A percentile compares a stretch with the other conserved stretches of the same genome.
Evolutionary conservation across 805 yeast genomes (phyloP).

Genomic region (Metschnikowia cerradonensis): DNA sequence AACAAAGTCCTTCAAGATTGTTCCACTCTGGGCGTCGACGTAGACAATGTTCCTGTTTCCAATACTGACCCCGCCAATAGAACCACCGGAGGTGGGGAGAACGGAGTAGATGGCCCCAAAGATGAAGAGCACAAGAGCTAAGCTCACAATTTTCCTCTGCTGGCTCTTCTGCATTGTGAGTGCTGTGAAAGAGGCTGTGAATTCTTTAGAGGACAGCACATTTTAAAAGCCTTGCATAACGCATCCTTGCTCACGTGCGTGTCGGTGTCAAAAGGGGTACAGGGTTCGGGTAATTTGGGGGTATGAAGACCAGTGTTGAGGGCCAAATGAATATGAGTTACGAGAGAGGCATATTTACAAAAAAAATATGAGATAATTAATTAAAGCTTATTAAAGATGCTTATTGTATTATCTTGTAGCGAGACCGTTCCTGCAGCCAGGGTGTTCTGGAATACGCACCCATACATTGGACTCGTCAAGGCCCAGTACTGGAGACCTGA

Average conservation of each 20-base stretch:
- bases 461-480: no score
- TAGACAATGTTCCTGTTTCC: slow-evolving; percentile 12
- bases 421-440: no score
- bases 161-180: slow-evolving; percentile 1
- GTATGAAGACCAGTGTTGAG: no score
- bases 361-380: no score
- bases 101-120: slow-evolving; percentile 1
- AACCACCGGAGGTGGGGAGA: not conserved
- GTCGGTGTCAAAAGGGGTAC: not conserved
- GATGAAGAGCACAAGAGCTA: slow-evolving; percentile 5
- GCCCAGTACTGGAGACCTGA: no score
- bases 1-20: slow-evolving; percentile 7
- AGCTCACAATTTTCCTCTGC: slow-evolving; percentile 3
- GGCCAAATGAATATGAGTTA: not conserved
- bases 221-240: not conserved
- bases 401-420: no score
- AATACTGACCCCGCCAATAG: not conserved
- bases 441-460: no score
- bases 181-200: not conserved
- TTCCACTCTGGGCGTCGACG: slow-evolving; percentile 16
- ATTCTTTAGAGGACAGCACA: not conserved
- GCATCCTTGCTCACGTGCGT: not conserved
- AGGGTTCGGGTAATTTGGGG: not conserved
- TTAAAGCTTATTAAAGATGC: no score
- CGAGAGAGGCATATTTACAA: no score